phyloP scores from a whole-genome alignment of 176 grass and related monocot genomes.

The Carex scoparia region DNA sequence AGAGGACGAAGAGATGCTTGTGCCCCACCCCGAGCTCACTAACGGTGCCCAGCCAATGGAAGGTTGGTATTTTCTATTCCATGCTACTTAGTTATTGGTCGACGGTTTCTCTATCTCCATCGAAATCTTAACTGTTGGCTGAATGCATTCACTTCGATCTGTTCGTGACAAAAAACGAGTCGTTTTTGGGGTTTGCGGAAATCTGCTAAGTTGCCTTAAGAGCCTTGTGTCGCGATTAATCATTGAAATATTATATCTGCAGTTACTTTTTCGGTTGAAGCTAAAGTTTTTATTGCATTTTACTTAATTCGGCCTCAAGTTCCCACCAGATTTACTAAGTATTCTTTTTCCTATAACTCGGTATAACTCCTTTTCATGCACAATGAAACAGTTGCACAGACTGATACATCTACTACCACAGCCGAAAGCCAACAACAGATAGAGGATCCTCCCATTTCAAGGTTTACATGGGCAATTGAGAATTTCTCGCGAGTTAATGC shows the following conservation, averaged over 20 bases:
- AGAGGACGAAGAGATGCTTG: conserved; percentile 74
- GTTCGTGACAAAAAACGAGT: conserved; percentile 15
- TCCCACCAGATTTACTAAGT: background rate
- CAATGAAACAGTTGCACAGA: conserved; percentile 40
- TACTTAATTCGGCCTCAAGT: conserved; percentile 3
- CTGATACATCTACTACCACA: conserved; percentile 52
- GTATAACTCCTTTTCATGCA: conserved; percentile 20
- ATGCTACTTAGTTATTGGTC: background rate
- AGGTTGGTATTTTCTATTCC: conserved; percentile 38
- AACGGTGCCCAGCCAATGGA: conserved; percentile 88
- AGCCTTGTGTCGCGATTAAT: background rate
- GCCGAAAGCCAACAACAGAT: conserved; percentile 76
- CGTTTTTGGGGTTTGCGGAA: background rate
- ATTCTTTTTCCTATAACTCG: background rate
- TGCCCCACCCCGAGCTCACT: conserved; percentile 60
- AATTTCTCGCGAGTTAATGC: conserved; percentile 72
- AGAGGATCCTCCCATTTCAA: conserved; percentile 80
- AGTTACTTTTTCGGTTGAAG: background rate
- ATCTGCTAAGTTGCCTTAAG: background rate
- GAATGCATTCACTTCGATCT: background rate
- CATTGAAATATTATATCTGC: background rate
- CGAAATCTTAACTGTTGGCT: background rate
- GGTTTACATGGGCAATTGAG: conserved; percentile 94
- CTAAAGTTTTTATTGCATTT: conserved; percentile 16
- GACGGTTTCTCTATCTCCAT: background rate